A percentile compares a stretch with the other conserved stretches of the same genome.
Conservation (phyloP, 306 rosid species). For the Quercus suber region DNA sequence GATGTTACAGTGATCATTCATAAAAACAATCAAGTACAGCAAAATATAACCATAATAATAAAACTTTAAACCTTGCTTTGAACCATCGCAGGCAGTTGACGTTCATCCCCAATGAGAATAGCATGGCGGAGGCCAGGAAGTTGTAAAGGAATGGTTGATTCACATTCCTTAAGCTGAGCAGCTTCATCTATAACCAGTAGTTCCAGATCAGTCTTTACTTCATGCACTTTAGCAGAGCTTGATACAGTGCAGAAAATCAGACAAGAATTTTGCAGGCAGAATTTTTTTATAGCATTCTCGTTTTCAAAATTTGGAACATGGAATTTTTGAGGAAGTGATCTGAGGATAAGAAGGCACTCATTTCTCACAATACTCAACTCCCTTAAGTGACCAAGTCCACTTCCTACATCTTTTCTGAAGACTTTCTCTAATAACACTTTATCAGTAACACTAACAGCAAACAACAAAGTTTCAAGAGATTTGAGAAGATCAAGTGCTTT, state of each 20-base stretch:
- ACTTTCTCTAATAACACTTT: conserved; percentile 1
- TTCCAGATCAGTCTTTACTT: conserved; percentile 9
- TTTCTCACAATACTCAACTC: conserved; percentile 4
- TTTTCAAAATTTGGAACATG: neutral
- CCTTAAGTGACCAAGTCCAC: neutral
- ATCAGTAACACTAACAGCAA: neutral
- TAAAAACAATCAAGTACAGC: neutral
- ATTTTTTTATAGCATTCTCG: neutral
- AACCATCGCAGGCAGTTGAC: conserved; percentile 40
- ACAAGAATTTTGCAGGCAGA: conserved; percentile 43
- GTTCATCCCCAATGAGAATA: conserved; percentile 40
- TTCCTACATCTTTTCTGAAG: neutral
- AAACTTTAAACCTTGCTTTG: conserved; percentile 28
- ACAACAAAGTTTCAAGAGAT: conserved; percentile 15
- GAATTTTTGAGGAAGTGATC: conserved; percentile 25
- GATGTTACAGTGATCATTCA: neutral
- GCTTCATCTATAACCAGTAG: conserved; percentile 39
- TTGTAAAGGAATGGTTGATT: conserved; percentile 41
- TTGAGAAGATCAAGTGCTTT: conserved; percentile 30
- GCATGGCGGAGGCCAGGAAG: conserved; percentile 31
- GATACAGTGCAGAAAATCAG: conserved; percentile 51
- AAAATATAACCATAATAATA: neutral
- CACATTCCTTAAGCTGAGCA: conserved; percentile 44
- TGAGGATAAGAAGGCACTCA: conserved; percentile 15
- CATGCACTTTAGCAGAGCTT: conserved; percentile 22